Evolutionary conservation across 2,329 filamentous ascomycete species (phyloP), one percentile per base, ranked within the genome.

Genomic region (Penicillium sp.): DNA sequence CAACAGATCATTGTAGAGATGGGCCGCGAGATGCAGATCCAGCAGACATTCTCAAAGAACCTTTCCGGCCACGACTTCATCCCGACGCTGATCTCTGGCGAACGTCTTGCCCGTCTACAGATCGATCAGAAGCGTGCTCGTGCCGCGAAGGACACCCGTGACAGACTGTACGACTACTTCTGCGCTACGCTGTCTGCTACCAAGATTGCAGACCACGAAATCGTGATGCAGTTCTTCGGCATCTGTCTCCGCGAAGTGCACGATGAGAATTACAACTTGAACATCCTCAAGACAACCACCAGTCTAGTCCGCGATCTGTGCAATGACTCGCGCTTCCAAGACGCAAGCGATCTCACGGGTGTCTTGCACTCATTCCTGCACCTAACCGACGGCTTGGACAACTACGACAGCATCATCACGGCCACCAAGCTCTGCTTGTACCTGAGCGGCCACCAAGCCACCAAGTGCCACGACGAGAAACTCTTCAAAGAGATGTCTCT

Each of bases 1-100:
- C 67, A 69, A 2, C 65, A 75, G 49, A 71, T 76, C 43, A 72
- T 79, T 54, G 69, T 66, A 5, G 73, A 77, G 33, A 65, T 78
- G 50, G 60, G 73, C 20, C 69, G 69, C 6, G 75, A 79, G 59
- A 71, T 70, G 46, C 61, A 69, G 20, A 68, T 74, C n/a, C 76
- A 75, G 54, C 71, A 71, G 51, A 59, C 67, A 9, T 74, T 73
- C 59, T 57, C 68, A 18, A 66, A 64, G 45, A 67, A 63, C 22
- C 62, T 72, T 24, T 60, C 64, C 8, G 57, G 63, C 14, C 64
- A 69, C 35, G 67, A 71, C 44, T 63, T 73, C 43, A 58, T 71
- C 46, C 62, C 67, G 1, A 69, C 68, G 0, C 42, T 73, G 16
- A 58, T 64, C 7, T 54, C 65, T 33, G 69, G 69, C 6, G 64